Base-by-base conservation (phyloP, 345 rosid genomes). In the Turritis glabra region DNA sequence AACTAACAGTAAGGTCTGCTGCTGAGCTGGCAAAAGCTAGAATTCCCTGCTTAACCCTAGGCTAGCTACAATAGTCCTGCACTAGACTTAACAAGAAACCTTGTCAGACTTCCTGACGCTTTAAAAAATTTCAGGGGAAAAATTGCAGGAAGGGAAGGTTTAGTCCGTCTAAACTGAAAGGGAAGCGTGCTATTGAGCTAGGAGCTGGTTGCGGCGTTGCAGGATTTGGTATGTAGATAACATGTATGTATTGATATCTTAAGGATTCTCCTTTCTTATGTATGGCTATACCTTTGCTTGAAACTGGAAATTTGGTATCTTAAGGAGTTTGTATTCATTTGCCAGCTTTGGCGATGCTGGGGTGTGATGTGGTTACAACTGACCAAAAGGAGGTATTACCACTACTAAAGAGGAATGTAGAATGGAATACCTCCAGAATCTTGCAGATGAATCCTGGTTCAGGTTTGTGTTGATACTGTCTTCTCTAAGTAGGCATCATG, bases 181-280 rank as follows among this genome's bases (percentile, higher is more conserved):
- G 98, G 77, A 91, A 88, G 76, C 94, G 93, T 64, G 96, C 68
- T 32, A 84, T 93, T 69, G 97, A 93, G 77, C 96, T 93, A 53
- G 98, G 98, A 76, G 97, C 97, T 0, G 98, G 98, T 64, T 93
- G 98, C 61, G 97, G 98, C 30, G 95, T 93, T 41, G 94, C 97
- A 44, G 97, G 98, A 51, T 91, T 91, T 79, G 98, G 98, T 88
- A 82, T 75, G 96, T 86, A 58, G 67, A 46, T 60, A 3, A 63
- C 56, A 41, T 70, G 63, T 59, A 50, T 50, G 60, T 58, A 57
- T 59, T 35, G 50, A 62, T 55, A 44, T 50, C 50, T 81, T 21
- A 21, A 67, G 27, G 50, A 63, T 25, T 64, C 69, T 32, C 29
- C 51, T 55, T 58, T 37, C 35, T 30, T 52, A 41, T 33, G 51